Percentiles rank a stretch among this genome's conserved stretches.
These are phyloP conservation scores for Coffea canephora DNA, from an alignment of 257 asterid species.

Conservation along the genomic window DNA sequence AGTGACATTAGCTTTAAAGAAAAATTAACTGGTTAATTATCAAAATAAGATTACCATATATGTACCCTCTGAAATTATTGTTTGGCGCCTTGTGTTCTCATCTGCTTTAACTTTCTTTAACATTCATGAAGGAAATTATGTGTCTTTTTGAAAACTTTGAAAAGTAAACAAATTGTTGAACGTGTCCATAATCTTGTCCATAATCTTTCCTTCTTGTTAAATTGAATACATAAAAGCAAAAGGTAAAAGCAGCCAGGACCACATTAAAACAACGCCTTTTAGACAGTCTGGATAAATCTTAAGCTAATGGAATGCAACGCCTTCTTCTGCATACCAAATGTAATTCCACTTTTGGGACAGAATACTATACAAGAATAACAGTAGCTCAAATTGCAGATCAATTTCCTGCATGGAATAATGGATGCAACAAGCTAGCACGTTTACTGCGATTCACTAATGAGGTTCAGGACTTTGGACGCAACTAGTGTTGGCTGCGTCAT, in stretches of 20 bases:
- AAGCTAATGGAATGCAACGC: background rate
- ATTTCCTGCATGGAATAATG: background rate
- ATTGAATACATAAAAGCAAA: too few species aligned
- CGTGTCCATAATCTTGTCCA: too few species aligned
- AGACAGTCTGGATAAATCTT: background rate
- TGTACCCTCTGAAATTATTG: too few species aligned
- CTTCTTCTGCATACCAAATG: background rate
- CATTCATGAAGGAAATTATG: background rate
- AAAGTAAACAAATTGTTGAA: background rate
- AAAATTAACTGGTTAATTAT: too few species aligned
- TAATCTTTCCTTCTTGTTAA: too few species aligned
- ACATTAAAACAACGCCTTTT: background rate
- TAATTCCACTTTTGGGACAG: background rate
- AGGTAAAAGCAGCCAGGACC: too few species aligned
- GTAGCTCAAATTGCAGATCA: background rate
- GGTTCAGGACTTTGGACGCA: background rate
- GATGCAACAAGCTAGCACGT: background rate
- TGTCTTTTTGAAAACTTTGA: background rate
- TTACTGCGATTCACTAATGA: background rate
- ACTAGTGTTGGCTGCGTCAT: constrained; percentile 12
- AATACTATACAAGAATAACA: background rate
- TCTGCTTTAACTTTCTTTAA: too few species aligned
- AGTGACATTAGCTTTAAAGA: background rate
- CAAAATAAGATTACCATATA: too few species aligned
- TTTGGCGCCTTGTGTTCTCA: background rate